A percentile compares a stretch with the other conserved stretches of the same genome.
phyloP scores from a whole-genome alignment of 352 stramenopile species.

The Globisporangium acanthophoron region DNA sequence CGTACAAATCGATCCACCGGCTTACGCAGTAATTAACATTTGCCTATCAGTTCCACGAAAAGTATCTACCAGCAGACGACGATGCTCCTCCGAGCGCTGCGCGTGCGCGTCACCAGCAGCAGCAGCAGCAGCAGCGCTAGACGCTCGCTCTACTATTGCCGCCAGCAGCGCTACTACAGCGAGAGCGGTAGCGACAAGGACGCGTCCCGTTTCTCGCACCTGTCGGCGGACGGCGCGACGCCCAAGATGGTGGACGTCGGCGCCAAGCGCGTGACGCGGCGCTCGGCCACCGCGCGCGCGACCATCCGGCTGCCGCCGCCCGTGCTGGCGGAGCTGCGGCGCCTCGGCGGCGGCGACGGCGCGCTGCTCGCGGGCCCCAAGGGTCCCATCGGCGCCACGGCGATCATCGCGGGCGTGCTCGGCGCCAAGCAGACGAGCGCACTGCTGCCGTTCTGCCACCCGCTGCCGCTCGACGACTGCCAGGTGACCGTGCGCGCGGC shows the following conservation, averaged over 20 bases:
- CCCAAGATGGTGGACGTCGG: constrained; percentile 92
- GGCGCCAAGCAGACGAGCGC: constrained; percentile 91
- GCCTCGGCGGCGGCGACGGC: constrained; percentile 12
- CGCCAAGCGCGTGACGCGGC: constrained; percentile 72
- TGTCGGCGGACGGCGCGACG: constrained; percentile 31
- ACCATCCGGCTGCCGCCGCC: constrained; percentile 82
- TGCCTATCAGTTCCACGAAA: too few relatives aligned
- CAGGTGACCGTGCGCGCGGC: constrained; percentile 79
- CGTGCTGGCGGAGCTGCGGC: constrained; percentile 72
- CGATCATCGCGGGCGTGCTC: constrained; percentile 91
- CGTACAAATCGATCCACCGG: too few relatives aligned
- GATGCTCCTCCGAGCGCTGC: neutral
- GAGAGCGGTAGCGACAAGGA: constrained; percentile 22
- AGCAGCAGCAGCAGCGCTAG: neutral
- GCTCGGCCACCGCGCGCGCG: constrained; percentile 77
- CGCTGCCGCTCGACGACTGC: constrained; percentile 88
- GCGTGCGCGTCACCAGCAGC: neutral
- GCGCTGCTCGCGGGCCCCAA: constrained; percentile 67
- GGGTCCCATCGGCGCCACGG: constrained; percentile 89
- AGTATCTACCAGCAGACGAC: too few relatives aligned
- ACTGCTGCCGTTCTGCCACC: constrained; percentile 94
- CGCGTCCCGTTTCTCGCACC: constrained; percentile 75
- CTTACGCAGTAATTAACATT: too few relatives aligned
- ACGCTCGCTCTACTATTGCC: neutral
- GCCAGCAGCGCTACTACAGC: neutral